Percentiles rank a stretch among this genome's conserved stretches.
phyloP scores from a whole-genome alignment of 2,329 filamentous ascomycete genomes.

The Apiospora arundinis region DNA sequence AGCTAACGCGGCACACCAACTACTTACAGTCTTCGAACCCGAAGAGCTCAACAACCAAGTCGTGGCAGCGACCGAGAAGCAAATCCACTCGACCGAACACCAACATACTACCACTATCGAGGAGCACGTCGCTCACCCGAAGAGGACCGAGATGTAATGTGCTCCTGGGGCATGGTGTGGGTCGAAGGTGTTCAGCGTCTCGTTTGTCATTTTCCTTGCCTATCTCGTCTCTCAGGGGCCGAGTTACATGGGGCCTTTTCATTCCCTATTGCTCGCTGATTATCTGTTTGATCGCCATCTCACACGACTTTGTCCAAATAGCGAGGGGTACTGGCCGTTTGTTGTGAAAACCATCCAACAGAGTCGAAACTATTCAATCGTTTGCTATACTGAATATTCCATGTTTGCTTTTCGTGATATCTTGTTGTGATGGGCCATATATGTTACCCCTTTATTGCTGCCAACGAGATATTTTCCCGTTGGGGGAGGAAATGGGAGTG shows the following conservation, averaged over 20 bases:
- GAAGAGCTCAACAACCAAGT: slow-evolving; percentile 46
- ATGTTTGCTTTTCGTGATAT: neutral
- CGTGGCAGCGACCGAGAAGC: slow-evolving; percentile 48
- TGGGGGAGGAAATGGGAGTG: neutral
- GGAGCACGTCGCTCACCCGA: slow-evolving; percentile 5
- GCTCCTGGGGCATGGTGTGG: too few species aligned
- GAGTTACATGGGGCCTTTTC: neutral
- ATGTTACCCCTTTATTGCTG: too few species aligned
- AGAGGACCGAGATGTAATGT: neutral
- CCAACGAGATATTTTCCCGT: neutral
- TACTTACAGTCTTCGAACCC: slow-evolving; percentile 46
- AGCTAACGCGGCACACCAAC: slow-evolving; percentile 24
- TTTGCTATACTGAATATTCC: neutral
- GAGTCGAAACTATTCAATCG: neutral
- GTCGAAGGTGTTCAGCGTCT: neutral
- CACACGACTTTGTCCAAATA: neutral
- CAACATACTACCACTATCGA: slow-evolving; percentile 1
- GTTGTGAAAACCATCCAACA: too few species aligned
- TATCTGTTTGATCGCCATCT: neutral
- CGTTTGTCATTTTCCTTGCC: neutral
- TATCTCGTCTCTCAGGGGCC: neutral
- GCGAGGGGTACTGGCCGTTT: neutral
- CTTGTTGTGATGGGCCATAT: neutral
- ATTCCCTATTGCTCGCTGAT: neutral
- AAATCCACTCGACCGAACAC: slow-evolving; percentile 31